These are phyloP conservation scores for Scutellaria galericulata DNA, from an alignment of 257 asterid genomes.

Conservation along the genomic window DNA sequence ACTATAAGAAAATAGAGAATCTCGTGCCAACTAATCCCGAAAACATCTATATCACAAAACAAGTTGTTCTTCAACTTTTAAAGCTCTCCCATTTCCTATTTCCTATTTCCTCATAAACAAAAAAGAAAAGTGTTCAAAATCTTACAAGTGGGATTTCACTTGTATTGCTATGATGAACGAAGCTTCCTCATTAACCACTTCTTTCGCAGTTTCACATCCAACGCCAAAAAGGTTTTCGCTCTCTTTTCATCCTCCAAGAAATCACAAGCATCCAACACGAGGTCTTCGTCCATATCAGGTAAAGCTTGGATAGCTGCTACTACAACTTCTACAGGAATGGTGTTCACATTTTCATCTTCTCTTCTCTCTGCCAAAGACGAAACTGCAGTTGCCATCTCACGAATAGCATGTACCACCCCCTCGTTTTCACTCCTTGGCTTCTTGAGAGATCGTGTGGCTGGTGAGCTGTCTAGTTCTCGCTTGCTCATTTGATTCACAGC, in stretches of 20 bases:
- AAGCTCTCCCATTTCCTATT: background rate
- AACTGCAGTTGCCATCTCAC: conserved; percentile 31
- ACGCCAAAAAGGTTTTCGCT: conserved; percentile 44
- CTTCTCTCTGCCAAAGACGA: conserved; percentile 34
- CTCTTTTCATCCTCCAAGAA: conserved; percentile 48
- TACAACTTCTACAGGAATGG: conserved; percentile 33
- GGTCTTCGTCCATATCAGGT: conserved; percentile 47
- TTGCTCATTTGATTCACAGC: conserved; percentile 24
- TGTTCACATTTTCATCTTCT: conserved; percentile 20
- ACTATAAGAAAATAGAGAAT: too few relatives aligned
- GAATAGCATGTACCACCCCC: conserved; percentile 31
- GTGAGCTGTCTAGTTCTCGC: conserved; percentile 27
- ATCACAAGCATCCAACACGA: conserved; percentile 53
- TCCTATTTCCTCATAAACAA: background rate
- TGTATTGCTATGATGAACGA: conserved; percentile 24
- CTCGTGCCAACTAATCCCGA: too few relatives aligned
- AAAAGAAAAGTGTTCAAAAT: background rate
- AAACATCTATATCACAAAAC: too few relatives aligned
- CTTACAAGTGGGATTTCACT: background rate
- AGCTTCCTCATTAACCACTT: conserved; percentile 53
- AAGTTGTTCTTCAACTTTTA: background rate
- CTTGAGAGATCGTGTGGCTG: conserved; percentile 28
- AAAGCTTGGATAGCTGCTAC: conserved; percentile 44
- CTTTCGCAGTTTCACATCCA: conserved; percentile 45
- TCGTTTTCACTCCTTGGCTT: conserved; percentile 31